phyloP scores from a whole-genome alignment of 108 stramenopile genomes.

The Nitzschia putrida region DNA sequence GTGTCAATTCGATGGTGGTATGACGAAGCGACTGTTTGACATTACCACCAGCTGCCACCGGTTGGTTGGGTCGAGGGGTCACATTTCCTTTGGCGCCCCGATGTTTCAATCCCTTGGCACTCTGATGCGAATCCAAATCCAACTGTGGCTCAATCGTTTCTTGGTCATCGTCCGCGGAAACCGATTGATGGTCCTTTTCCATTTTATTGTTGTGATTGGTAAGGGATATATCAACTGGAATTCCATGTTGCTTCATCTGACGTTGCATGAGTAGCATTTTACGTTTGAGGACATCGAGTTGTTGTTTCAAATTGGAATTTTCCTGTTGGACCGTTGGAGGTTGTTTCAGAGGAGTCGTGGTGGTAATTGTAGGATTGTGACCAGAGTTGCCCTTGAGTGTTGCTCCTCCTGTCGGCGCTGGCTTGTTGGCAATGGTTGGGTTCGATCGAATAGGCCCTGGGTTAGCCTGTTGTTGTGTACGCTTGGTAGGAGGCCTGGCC shows the following conservation, averaged over 20 bases:
- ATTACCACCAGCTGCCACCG: not conserved
- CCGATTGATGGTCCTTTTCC: slow-evolving; percentile 22
- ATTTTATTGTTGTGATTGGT: not conserved
- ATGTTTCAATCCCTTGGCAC: slow-evolving; percentile 38
- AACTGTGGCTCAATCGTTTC: slow-evolving; percentile 25
- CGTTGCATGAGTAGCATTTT: slow-evolving; percentile 9
- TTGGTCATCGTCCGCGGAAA: slow-evolving; percentile 30
- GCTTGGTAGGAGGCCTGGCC: no score
- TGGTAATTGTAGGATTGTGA: no score
- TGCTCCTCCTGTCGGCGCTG: no score
- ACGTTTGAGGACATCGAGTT: slow-evolving; percentile 18
- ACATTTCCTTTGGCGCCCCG: not conserved
- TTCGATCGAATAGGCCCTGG: no score
- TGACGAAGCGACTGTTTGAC: not conserved
- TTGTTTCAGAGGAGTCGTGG: no score
- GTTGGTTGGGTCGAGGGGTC: not conserved
- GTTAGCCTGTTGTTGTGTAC: no score
- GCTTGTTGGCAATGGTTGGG: no score
- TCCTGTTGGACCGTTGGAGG: not conserved
- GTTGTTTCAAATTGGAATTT: slow-evolving; percentile 26
- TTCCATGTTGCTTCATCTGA: not conserved
- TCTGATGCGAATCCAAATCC: slow-evolving; percentile 29
- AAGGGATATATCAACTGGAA: not conserved
- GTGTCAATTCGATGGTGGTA: not conserved
- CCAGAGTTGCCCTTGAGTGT: no score